phyloP scores from a whole-genome alignment of 371 early-diverging fungal species.

The Parasitella parasitica region DNA sequence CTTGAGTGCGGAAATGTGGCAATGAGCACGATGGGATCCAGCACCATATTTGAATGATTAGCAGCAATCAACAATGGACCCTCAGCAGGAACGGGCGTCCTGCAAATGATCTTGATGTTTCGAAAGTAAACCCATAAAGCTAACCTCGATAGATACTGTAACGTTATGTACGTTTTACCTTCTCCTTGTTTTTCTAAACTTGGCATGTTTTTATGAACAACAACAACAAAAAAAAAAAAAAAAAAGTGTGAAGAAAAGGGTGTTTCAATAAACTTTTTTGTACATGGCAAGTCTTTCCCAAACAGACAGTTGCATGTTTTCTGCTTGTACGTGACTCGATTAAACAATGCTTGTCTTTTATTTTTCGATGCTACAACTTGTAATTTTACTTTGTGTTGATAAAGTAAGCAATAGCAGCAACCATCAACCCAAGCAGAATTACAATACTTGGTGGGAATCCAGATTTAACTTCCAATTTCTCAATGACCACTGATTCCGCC shows the following conservation, averaged over 20 bases:
- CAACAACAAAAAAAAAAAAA: conserved; percentile 4
- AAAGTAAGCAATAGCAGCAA: conserved; percentile 24
- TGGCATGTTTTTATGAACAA: neutral
- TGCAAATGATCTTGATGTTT: conserved; percentile 43
- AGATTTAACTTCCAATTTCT: conserved; percentile 6
- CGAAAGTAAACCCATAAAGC: conserved; percentile 52
- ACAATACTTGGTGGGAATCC: conserved; percentile 9
- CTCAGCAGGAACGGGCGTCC: conserved; percentile 30
- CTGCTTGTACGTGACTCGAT: neutral
- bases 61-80: conserved; percentile 49
- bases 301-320: no score
- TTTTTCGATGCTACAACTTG: no score
- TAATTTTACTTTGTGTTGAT: neutral
- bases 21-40: conserved; percentile 56
- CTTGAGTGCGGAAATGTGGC: conserved; percentile 54
- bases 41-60: conserved; percentile 61
- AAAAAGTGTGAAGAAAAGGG: conserved; percentile 10
- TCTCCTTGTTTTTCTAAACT: conserved; percentile 34
- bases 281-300: neutral
- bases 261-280: neutral
- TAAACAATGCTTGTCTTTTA: neutral
- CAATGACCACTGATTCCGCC: neutral
- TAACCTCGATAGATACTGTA: conserved; percentile 40
- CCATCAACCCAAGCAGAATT: conserved; percentile 17
- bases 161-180: conserved; percentile 37